phyloP scores from a whole-genome alignment of 768 basidiomycete genomes.

The Mycena latifolia region DNA sequence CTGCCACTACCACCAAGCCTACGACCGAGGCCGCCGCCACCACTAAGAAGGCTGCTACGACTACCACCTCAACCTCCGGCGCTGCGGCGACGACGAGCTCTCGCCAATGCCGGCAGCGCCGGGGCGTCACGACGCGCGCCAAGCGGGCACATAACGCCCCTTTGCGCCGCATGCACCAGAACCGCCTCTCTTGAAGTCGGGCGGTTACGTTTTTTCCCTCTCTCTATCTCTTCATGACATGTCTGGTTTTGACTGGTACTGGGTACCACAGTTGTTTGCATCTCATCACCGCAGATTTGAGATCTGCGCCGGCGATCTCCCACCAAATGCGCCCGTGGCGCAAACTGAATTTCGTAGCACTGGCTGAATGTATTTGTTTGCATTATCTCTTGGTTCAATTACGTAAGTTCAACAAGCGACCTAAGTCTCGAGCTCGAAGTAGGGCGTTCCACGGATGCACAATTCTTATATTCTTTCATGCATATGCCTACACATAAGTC shows the following conservation, averaged over 20 bases:
- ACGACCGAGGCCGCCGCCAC: too few relatives aligned
- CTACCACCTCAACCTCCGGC: too few relatives aligned
- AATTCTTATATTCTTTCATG: neutral
- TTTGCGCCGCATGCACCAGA: constrained; percentile 9
- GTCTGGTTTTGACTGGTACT: too few relatives aligned
- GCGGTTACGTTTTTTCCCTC: neutral
- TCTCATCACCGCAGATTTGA: neutral
- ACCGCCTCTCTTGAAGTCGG: constrained; percentile 13
- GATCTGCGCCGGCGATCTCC: neutral
- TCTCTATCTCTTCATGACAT: neutral
- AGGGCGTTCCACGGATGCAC: too few relatives aligned
- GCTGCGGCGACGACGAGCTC: neutral
- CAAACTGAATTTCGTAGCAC: neutral
- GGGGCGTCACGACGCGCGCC: neutral
- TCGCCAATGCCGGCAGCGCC: neutral
- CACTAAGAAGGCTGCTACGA: too few relatives aligned
- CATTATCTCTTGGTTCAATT: too few relatives aligned
- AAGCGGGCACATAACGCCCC: constrained; percentile 15
- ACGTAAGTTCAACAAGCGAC: too few relatives aligned
- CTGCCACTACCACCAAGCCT: neutral
- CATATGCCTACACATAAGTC: too few relatives aligned
- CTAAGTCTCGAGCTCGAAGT: too few relatives aligned
- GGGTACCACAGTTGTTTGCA: neutral
- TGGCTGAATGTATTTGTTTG: too few relatives aligned
- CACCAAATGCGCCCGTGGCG: neutral